These are phyloP conservation scores for Salix brachista DNA, from an alignment of 345 rosid species.

Conservation along the genomic window DNA sequence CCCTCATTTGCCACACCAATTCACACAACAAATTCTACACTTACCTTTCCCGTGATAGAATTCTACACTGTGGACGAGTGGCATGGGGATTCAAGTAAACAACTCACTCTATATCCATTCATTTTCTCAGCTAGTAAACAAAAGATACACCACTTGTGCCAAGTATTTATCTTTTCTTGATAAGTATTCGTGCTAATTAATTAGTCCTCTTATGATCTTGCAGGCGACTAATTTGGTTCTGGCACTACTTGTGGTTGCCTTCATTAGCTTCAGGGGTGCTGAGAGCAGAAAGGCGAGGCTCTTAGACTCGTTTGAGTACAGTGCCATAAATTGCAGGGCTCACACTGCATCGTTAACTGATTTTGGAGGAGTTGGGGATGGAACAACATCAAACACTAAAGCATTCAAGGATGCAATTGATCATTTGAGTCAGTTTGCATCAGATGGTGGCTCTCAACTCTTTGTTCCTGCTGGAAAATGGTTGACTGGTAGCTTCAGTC, in stretches of 20 bases:
- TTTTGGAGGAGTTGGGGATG: slow-evolving; percentile 88
- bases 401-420: slow-evolving; percentile 67
- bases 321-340: slow-evolving; percentile 68
- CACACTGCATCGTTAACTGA: slow-evolving; percentile 79
- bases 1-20: background rate
- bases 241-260: slow-evolving; percentile 16
- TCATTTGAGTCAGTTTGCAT: slow-evolving; percentile 48
- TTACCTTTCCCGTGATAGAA: slow-evolving; percentile 15
- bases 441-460: slow-evolving; percentile 66
- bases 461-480: slow-evolving; percentile 79
- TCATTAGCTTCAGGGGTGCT: slow-evolving; percentile 24
- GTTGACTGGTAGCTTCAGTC: slow-evolving; percentile 83
- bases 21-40: slow-evolving; percentile 12
- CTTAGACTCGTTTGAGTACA: slow-evolving; percentile 52
- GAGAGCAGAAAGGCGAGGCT: slow-evolving; percentile 37
- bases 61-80: background rate
- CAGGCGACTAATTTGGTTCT: slow-evolving; percentile 27
- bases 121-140: slow-evolving; percentile 11
- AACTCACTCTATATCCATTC: background rate
- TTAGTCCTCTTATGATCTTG: background rate
- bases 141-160: background rate
- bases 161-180: background rate
- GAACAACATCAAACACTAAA: slow-evolving; percentile 67
- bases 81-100: slow-evolving; percentile 23
- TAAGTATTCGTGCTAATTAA: background rate